These are phyloP conservation scores for Leishmania guyanensis DNA, from an alignment of 208 protist species.

Conservation along the genomic window DNA sequence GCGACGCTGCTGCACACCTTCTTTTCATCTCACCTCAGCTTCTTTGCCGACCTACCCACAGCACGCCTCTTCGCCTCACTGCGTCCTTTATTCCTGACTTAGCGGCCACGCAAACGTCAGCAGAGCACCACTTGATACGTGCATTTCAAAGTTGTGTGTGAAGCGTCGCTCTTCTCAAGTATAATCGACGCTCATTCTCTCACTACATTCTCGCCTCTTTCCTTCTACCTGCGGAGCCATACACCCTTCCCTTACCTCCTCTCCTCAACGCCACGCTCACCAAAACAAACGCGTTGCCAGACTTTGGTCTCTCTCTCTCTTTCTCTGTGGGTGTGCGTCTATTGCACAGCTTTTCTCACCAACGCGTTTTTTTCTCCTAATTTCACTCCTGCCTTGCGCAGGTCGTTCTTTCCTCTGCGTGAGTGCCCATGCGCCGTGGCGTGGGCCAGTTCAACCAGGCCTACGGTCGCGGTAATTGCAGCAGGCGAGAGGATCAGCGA, in stretches of 20 bases:
- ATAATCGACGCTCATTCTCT: neutral
- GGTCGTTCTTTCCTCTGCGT: neutral
- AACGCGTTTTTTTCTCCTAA: neutral
- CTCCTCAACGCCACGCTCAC: neutral
- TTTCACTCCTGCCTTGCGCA: neutral
- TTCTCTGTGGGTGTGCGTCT: neutral
- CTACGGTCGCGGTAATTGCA: constrained; percentile 16
- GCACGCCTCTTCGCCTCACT: neutral
- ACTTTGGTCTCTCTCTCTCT: neutral
- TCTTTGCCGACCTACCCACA: neutral
- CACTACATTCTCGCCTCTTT: neutral
- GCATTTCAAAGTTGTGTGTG: neutral
- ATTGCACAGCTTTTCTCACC: neutral
- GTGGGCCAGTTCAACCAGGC: neutral
- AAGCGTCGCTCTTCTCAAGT: neutral
- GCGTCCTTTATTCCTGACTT: neutral
- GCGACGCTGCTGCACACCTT: neutral
- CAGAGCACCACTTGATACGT: neutral
- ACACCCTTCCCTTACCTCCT: neutral
- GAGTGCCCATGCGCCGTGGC: neutral
- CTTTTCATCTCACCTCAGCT: neutral
- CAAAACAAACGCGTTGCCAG: neutral
- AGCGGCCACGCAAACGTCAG: neutral
- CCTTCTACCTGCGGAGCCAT: neutral
- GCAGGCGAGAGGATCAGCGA: constrained; percentile 9